A percentile compares a stretch with the other conserved stretches of the same genome.
Evolutionary conservation across 2,329 filamentous ascomycete genomes (phyloP).

Genomic region (Calycina herbarum): DNA sequence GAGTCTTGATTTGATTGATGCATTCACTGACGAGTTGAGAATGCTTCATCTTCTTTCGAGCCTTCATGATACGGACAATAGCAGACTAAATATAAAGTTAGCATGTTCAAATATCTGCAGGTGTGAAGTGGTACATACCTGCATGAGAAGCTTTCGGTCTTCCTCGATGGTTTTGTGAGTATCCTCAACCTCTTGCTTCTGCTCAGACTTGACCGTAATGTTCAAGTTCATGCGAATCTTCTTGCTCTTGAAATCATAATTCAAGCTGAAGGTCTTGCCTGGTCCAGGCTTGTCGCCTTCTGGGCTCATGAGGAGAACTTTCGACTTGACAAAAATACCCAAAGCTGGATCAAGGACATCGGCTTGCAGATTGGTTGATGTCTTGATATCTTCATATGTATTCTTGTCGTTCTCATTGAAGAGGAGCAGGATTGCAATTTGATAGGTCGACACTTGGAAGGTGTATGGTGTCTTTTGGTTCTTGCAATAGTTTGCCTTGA

Average conservation of each 20-base stretch:
- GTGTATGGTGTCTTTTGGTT: constrained; percentile 88
- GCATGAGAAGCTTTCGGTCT: constrained; percentile 91
- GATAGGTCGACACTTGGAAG: constrained; percentile 95
- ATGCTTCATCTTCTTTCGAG: constrained; percentile 98
- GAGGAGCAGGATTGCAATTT: constrained; percentile 92
- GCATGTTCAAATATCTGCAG: constrained; percentile 13
- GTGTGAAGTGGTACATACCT: constrained; percentile 61
- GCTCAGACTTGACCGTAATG: constrained; percentile 89
- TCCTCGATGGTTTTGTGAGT: constrained; percentile 99
- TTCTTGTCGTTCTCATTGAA: constrained; percentile 91
- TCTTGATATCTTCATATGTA: constrained; percentile 83
- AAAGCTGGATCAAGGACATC: constrained; percentile 88
- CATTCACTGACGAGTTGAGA: constrained; percentile 90
- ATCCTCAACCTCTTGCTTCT: constrained; percentile 93
- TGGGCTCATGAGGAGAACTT: constrained; percentile 73
- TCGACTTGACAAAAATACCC: constrained; percentile 86
- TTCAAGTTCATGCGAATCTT: constrained; percentile 98
- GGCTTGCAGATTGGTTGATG: constrained; percentile 73
- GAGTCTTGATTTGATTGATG: constrained; percentile 89
- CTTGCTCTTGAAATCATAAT: constrained; percentile 97
- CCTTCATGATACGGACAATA: constrained; percentile 99
- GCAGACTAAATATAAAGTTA: constrained; percentile 67
- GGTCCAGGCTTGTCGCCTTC: constrained; percentile 74
- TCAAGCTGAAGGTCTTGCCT: constrained; percentile 79
- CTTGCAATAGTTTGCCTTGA: constrained; percentile 92